Percentiles rank a stretch among this genome's conserved stretches.
phyloP scores from a whole-genome alignment of 2,329 filamentous ascomycete species.

The Aureobasidium musti region DNA sequence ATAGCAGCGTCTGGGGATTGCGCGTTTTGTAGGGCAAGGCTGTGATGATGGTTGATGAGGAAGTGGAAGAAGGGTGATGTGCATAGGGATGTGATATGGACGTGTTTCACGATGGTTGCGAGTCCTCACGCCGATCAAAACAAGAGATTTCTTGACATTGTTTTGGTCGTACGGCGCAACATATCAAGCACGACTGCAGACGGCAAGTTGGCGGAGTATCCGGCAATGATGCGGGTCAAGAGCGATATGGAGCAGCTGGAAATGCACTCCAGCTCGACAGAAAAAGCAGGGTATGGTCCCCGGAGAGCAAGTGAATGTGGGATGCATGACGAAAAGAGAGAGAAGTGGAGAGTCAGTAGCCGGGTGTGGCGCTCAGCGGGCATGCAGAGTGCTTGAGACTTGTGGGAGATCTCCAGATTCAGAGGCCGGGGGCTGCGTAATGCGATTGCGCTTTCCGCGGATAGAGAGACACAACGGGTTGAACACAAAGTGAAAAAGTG shows the following conservation, averaged over 20 bases:
- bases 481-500: constrained; percentile 10
- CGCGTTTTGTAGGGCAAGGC: constrained; percentile 1
- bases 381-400: constrained; percentile 7
- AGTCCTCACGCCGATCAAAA: constrained; percentile 15
- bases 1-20: constrained; percentile 11
- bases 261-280: not conserved
- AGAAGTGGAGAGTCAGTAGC: constrained; percentile 5
- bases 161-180: constrained; percentile 27
- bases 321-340: constrained; percentile 24
- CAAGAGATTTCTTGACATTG: constrained; percentile 7
- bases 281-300: constrained; percentile 12
- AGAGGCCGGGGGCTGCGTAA: constrained; percentile 9
- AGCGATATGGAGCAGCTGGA: not conserved
- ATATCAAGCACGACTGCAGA: not conserved
- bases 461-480: not conserved
- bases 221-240: not conserved
- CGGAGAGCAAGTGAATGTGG: not conserved
- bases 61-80: constrained; percentile 5
- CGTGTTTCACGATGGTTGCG: constrained; percentile 26
- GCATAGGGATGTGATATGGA: constrained; percentile 25
- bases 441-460: constrained; percentile 11
- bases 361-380: constrained; percentile 20
- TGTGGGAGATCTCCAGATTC: constrained; percentile 25
- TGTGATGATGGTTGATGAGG: not conserved
- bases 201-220: constrained; percentile 23